Evolutionary conservation across 2,329 filamentous ascomycete genomes (phyloP).

Genomic region (Fusarium mundagurra): DNA sequence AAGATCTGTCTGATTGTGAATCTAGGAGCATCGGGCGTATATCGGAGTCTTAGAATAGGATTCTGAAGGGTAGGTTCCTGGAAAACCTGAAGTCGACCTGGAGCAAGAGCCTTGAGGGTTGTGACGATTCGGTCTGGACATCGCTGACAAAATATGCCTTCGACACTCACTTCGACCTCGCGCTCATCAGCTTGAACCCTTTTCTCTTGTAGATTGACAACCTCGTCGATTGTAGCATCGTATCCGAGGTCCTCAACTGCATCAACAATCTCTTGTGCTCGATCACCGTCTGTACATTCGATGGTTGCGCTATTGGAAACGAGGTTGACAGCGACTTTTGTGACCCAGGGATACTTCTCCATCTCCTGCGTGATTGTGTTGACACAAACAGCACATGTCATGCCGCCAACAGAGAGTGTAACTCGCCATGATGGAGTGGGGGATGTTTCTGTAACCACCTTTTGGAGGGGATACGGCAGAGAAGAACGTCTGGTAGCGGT

Average conservation of each 20-base stretch:
- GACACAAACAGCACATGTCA: slow-evolving; percentile 77
- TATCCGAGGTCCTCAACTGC: slow-evolving; percentile 72
- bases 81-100: slow-evolving; percentile 61
- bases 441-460: slow-evolving; percentile 28
- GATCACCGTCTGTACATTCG: slow-evolving; percentile 56
- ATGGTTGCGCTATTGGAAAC: slow-evolving; percentile 74
- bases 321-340: slow-evolving; percentile 69
- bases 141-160: slow-evolving; percentile 79
- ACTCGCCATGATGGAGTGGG: slow-evolving; percentile 55
- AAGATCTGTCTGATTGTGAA: slow-evolving; percentile 83
- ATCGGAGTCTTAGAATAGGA: slow-evolving; percentile 76
- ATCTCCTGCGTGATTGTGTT: slow-evolving; percentile 71
- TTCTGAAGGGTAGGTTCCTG: slow-evolving; percentile 65
- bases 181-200: slow-evolving; percentile 55
- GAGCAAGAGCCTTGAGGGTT: slow-evolving; percentile 63
- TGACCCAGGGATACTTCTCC: slow-evolving; percentile 65
- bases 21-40: slow-evolving; percentile 71
- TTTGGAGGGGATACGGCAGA: slow-evolving; percentile 33
- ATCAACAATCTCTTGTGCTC: slow-evolving; percentile 51
- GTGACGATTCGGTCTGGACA: slow-evolving; percentile 70
- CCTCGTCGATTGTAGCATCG: slow-evolving; percentile 67
- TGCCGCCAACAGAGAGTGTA: slow-evolving; percentile 71
- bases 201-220: slow-evolving; percentile 54
- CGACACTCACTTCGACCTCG: slow-evolving; percentile 71
- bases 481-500: slow-evolving; percentile 9